Evolutionary conservation across 108 stramenopile genomes (phyloP).

Genomic region (Pseudonitzschia multistriata): DNA sequence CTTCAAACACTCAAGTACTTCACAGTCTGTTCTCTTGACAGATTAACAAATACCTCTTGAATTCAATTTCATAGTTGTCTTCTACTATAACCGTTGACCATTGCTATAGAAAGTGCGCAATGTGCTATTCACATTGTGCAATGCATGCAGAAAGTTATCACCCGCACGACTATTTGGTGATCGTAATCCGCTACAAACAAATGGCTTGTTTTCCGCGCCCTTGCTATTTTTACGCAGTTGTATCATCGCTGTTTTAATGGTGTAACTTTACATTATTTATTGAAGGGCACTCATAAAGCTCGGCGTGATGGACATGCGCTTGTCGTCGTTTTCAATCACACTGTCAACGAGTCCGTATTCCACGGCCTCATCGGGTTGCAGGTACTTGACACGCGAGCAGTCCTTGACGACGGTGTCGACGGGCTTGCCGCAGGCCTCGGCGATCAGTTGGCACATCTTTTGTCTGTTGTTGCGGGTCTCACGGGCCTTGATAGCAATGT

Average conservation of each 20-base stretch:
- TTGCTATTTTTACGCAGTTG: not conserved
- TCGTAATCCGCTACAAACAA: not conserved
- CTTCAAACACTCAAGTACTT: too few relatives aligned
- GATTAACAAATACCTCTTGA: too few relatives aligned
- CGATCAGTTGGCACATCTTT: constrained; percentile 88
- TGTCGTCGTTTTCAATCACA: constrained; percentile 73
- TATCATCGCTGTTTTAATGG: not conserved
- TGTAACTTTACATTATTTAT: too few relatives aligned
- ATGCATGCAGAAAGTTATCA: too few relatives aligned
- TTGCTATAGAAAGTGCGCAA: too few relatives aligned
- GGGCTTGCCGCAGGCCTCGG: constrained; percentile 88
- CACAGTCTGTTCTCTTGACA: too few relatives aligned
- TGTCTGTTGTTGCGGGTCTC: constrained; percentile 91
- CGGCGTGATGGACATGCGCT: constrained; percentile 69
- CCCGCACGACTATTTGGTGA: too few relatives aligned
- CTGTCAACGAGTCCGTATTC: constrained; percentile 96
- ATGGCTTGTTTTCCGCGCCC: not conserved
- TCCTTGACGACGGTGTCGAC: constrained; percentile 86
- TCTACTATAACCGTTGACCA: too few relatives aligned
- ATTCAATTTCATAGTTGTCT: too few relatives aligned
- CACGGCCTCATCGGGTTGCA: constrained; percentile 95
- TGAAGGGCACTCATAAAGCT: constrained; percentile 50
- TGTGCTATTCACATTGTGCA: too few relatives aligned
- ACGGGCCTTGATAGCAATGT: constrained; percentile 95
- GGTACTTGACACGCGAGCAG: constrained; percentile 90